Evolutionary conservation across 2,329 filamentous ascomycete species (phyloP).

Genomic region (Aspergillus sp.): DNA sequence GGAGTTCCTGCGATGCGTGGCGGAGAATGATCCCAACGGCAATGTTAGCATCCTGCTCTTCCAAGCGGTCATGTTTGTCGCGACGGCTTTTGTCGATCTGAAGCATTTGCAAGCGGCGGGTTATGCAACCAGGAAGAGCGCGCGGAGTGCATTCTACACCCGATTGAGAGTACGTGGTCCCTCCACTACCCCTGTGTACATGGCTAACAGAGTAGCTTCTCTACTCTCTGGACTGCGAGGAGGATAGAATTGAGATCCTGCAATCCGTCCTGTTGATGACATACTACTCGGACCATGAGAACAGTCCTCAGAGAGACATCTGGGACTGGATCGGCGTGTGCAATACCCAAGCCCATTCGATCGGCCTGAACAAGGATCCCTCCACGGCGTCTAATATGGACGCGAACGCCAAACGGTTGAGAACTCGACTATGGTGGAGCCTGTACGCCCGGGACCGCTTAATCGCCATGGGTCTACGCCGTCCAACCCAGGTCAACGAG

Average conservation of each 20-base stretch:
- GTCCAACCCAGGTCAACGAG: constrained; percentile 79
- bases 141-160: constrained; percentile 73
- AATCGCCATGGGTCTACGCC: constrained; percentile 78
- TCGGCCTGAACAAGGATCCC: constrained; percentile 71
- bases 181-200: constrained; percentile 25
- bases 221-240: constrained; percentile 86
- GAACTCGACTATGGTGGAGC: constrained; percentile 91
- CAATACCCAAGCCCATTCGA: constrained; percentile 77
- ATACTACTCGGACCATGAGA: constrained; percentile 87
- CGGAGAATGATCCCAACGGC: constrained; percentile 55
- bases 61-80: constrained; percentile 88
- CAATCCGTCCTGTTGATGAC: constrained; percentile 81
- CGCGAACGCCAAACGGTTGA: constrained; percentile 58
- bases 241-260: constrained; percentile 71
- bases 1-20: constrained; percentile 46
- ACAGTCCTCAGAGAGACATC: constrained; percentile 76
- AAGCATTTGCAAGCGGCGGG: constrained; percentile 63
- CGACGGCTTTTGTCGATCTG: constrained; percentile 73
- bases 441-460: constrained; percentile 85
- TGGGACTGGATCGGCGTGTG: constrained; percentile 94
- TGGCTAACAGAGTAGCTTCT: constrained; percentile 49
- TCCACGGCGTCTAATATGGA: constrained; percentile 57
- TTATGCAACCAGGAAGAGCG: constrained; percentile 64
- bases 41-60: constrained; percentile 75
- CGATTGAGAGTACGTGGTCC: constrained; percentile 60